These are phyloP conservation scores for Pythium aphanidermatum DNA, from an alignment of 352 stramenopile genomes.

Conservation along the genomic window DNA sequence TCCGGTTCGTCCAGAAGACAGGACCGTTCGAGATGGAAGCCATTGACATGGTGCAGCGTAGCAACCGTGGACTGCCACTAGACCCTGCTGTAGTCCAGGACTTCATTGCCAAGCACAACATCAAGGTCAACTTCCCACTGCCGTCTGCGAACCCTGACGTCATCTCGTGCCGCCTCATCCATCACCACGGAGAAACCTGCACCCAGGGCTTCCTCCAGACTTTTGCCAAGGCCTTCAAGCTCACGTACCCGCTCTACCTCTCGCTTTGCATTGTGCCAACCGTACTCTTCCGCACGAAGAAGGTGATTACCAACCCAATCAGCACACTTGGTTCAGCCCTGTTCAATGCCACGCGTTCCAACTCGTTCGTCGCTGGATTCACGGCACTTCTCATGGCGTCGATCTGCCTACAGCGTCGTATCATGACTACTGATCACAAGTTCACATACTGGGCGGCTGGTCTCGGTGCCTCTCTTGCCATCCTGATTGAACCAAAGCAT, in stretches of 20 bases:
- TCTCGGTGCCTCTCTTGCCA: slow-evolving; percentile 45
- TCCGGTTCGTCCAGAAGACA: slow-evolving; percentile 62
- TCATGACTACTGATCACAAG: slow-evolving; percentile 48
- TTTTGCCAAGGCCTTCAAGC: slow-evolving; percentile 45
- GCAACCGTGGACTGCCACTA: slow-evolving; percentile 36
- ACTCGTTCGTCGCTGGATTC: slow-evolving; percentile 62
- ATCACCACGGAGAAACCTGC: slow-evolving; percentile 39
- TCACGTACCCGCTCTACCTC: slow-evolving; percentile 67
- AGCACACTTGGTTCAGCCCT: slow-evolving; percentile 37
- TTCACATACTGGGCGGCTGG: slow-evolving; percentile 64
- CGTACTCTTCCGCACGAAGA: slow-evolving; percentile 65
- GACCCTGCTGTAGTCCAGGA: slow-evolving; percentile 28
- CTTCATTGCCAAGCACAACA: slow-evolving; percentile 29
- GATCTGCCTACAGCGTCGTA: slow-evolving; percentile 44
- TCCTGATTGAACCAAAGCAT: slow-evolving; percentile 64
- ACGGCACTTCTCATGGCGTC: slow-evolving; percentile 51
- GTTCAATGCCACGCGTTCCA: slow-evolving; percentile 57
- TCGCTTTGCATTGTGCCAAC: slow-evolving; percentile 73
- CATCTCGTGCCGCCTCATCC: slow-evolving; percentile 50
- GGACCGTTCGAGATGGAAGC: slow-evolving; percentile 49
- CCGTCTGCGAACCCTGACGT: slow-evolving; percentile 15
- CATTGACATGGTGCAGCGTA: slow-evolving; percentile 45
- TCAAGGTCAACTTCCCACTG: slow-evolving; percentile 21
- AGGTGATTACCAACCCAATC: slow-evolving; percentile 47
- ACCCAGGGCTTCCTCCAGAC: slow-evolving; percentile 30